A percentile compares a stretch with the other conserved stretches of the same genome.
Conservation (phyloP, 345 rosid species). For the Salix exigua region DNA sequence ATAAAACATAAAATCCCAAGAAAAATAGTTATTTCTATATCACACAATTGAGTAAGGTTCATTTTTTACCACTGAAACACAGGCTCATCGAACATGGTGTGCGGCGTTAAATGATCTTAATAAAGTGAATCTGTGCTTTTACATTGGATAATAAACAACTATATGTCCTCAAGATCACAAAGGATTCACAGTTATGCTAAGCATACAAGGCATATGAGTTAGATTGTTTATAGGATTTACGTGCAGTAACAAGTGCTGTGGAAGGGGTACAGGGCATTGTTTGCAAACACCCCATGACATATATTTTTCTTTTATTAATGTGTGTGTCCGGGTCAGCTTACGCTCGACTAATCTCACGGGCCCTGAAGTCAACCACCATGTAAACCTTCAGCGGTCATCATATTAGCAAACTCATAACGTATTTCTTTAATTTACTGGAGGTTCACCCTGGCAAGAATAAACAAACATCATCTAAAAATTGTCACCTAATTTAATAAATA, state of each 20-base stretch:
- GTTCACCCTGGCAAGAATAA: conserved; percentile 1
- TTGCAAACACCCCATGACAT: not conserved
- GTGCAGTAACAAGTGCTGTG: conserved; percentile 1
- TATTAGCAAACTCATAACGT: too few species aligned
- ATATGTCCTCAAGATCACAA: not conserved
- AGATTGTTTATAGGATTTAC: not conserved
- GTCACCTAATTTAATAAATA: not conserved
- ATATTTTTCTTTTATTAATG: too few species aligned
- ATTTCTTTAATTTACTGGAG: not conserved
- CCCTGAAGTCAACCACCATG: too few species aligned
- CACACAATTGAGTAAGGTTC: not conserved
- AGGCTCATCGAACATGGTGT: not conserved
- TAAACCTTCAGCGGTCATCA: too few species aligned
- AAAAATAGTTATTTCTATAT: not conserved
- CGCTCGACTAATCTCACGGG: too few species aligned
- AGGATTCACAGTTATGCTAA: not conserved
- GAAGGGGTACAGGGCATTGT: not conserved
- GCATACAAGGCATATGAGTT: not conserved
- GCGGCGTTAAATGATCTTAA: not conserved
- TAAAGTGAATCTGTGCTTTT: not conserved
- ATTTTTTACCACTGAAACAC: not conserved
- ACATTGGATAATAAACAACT: not conserved
- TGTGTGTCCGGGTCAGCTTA: too few species aligned
- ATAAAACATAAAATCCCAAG: not conserved
- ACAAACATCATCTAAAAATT: not conserved